A percentile compares a stretch with the other conserved stretches of the same genome.
These are phyloP conservation scores for Solanum aculeatissimum DNA, from an alignment of 305 asterid species.

Conservation along the genomic window DNA sequence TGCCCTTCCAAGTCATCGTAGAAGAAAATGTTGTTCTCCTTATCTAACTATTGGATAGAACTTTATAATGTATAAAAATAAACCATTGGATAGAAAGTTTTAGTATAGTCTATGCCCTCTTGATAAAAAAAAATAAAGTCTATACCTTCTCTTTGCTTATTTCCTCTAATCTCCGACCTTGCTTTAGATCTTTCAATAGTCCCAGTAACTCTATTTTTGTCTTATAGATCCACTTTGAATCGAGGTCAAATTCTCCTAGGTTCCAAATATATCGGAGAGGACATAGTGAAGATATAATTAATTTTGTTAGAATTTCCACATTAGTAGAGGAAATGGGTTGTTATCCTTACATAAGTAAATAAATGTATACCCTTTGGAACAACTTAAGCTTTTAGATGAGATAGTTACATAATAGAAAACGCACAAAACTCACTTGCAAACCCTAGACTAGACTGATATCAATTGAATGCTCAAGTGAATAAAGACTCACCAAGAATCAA, in stretches of 20 bases:
- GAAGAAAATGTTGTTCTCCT: not conserved
- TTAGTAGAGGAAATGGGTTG: not conserved
- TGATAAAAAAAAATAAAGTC: not conserved
- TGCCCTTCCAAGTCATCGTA: not conserved
- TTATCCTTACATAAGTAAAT: not conserved
- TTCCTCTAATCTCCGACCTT: not conserved
- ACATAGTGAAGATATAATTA: not conserved
- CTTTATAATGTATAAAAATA: not conserved
- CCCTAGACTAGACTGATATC: not conserved
- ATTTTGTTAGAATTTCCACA: not conserved
- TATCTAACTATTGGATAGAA: not conserved
- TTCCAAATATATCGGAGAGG: not conserved
- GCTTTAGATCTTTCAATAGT: not conserved
- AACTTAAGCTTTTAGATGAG: not conserved
- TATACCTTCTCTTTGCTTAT: not conserved
- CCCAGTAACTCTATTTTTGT: not conserved
- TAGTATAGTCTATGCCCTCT: not conserved
- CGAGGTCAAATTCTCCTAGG: not conserved
- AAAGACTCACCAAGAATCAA: not conserved
- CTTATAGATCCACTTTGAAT: not conserved
- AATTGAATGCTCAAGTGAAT: not conserved
- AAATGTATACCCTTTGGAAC: not conserved
- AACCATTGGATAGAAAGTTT: not conserved
- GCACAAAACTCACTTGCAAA: not conserved
- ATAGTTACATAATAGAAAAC: not conserved